Evolutionary conservation across 83 land plant genomes (phyloP), one percentile per base, ranked within the genome.

Genomic region (Picea engelmannii): DNA sequence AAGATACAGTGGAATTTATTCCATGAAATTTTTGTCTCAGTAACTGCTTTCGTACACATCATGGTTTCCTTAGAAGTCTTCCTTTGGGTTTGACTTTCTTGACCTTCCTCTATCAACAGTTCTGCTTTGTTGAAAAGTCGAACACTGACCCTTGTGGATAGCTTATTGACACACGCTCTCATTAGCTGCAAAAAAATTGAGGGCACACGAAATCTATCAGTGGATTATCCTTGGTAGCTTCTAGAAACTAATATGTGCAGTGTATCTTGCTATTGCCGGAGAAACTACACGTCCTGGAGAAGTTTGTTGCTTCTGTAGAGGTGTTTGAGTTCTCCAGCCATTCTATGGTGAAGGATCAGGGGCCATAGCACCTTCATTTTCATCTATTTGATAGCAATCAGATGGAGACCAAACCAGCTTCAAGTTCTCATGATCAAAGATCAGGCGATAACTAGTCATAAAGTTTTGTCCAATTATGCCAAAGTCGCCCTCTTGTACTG

Each of bases 321-420:
- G 95, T 68, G 91, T 75, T 31, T 87, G 35, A 31, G 35, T 31
- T 31, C 35, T 31, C 35, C 35, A 31, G 35, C 35, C 35, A 31
- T 31, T 31, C 42, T 70, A 65, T 5, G 90, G 76, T 10, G 87
- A 80, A 21, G 87, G 83, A 69, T 86, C 79, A 15, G 87, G 74
- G 15, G 89, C 82, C 78, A 85, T 59, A 23, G 42, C 15, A 5
- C 79, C 82, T 21, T 68, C 80, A 35, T 78, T 79, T 55, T 83
- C 80, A 71, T 61, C 84, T 11, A 82, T 60, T 83, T 87, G 89
- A 38, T 76, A 79, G 82, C 95, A 89, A 77, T 93, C 82, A 0
- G 96, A 90, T 9, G 80, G 90, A 44, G 93, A 90, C 98, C 98
- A 95, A 9, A 94, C 96, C 44, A 93, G 85, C 87, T 87, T 93